A percentile compares a stretch with the other conserved stretches of the same genome.
Evolutionary conservation across 2,329 filamentous ascomycete species (phyloP).

Genomic region (Aspergillus hiratsukae): DNA sequence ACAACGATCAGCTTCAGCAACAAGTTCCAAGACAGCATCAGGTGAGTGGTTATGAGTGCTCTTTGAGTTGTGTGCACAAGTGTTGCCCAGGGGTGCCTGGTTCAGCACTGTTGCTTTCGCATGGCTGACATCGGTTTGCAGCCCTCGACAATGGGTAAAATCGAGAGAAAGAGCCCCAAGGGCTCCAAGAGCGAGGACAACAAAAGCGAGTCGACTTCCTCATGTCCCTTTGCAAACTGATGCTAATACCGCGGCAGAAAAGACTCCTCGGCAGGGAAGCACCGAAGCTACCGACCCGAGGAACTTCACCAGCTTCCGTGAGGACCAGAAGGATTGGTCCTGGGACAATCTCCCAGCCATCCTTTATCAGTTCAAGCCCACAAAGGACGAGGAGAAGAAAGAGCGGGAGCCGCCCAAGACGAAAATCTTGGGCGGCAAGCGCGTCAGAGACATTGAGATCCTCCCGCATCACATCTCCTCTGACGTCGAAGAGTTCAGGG

Average conservation of each 20-base stretch:
- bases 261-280: slow-evolving; percentile 11
- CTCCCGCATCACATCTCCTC: slow-evolving; percentile 28
- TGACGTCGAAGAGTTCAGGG: slow-evolving; percentile 27
- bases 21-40: not conserved
- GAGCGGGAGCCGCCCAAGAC: not conserved
- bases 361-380: slow-evolving; percentile 18
- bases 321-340: slow-evolving; percentile 17
- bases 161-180: not conserved
- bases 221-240: not conserved
- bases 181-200: not conserved
- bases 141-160: not conserved
- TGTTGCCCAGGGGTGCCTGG: not conserved
- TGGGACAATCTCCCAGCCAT: slow-evolving; percentile 21
- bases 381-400: not conserved
- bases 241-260: not conserved
- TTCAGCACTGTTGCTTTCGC: not conserved
- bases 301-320: slow-evolving; percentile 9
- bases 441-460: slow-evolving; percentile 17
- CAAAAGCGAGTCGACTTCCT: not conserved
- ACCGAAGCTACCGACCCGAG: slow-evolving; percentile 6
- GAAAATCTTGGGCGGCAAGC: slow-evolving; percentile 11
- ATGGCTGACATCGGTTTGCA: not conserved
- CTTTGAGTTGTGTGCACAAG: not conserved
- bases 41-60: not conserved
- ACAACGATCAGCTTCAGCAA: not conserved